Evolutionary conservation across 352 stramenopile genomes (phyloP).

Genomic region (Aphanomyces invadans): DNA sequence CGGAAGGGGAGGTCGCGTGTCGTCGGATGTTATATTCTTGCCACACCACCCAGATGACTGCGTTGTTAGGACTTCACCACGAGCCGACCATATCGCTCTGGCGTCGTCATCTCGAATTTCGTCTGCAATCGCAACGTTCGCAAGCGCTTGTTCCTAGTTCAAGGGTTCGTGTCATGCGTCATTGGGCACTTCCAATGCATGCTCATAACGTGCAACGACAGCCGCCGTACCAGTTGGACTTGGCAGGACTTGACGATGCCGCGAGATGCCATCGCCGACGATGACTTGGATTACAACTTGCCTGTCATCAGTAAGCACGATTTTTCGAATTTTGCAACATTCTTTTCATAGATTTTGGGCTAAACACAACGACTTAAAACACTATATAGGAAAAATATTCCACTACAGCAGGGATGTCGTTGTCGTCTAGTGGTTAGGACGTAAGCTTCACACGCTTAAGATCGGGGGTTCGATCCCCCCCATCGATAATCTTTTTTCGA

Average conservation of each 20-base stretch:
- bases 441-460: constrained; percentile 6
- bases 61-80: background rate
- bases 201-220: too few relatives aligned
- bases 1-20: background rate
- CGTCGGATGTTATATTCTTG: background rate
- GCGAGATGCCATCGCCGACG: too few relatives aligned
- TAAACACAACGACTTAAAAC: too few relatives aligned
- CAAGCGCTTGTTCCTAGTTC: background rate
- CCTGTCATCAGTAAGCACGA: too few relatives aligned
- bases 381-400: too few relatives aligned
- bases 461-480: constrained; percentile 6
- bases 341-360: too few relatives aligned
- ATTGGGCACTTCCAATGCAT: too few relatives aligned
- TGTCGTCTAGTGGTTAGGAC: constrained; percentile 10
- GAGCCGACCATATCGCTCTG: background rate
- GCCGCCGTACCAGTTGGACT: background rate
- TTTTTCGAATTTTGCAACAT: too few relatives aligned
- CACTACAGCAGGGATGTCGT: too few relatives aligned
- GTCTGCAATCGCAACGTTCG: background rate
- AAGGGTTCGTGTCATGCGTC: background rate
- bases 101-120: background rate
- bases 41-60: background rate
- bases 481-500: constrained; percentile 4
- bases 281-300: too few relatives aligned
- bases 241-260: background rate